Evolutionary conservation across 1,139 yeast species (phyloP).

Genomic region (Wickerhamomyces sp.): DNA sequence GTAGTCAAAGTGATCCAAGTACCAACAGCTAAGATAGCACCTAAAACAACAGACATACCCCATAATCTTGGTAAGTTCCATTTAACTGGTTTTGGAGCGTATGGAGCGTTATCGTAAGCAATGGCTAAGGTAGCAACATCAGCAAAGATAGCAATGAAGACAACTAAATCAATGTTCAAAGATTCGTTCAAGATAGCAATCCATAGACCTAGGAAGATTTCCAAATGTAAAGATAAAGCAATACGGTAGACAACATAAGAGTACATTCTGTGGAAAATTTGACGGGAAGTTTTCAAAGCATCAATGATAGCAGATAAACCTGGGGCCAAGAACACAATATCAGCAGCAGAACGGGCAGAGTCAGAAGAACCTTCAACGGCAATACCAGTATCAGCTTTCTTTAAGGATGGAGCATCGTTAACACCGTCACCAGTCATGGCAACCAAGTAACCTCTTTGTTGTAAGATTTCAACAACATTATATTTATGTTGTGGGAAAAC

Average conservation of each 20-base stretch:
- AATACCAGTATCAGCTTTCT: conserved; percentile 96
- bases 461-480: conserved; percentile 86
- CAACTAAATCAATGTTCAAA: conserved; percentile 81
- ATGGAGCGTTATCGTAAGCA: conserved; percentile 98
- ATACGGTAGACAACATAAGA: conserved; percentile 95
- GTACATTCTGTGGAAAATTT: conserved; percentile 98
- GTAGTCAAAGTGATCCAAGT: conserved; percentile 91
- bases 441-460: conserved; percentile 90
- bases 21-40: conserved; percentile 79
- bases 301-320: conserved; percentile 94
- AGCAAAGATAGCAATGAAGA: conserved; percentile 92
- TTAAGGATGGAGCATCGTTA: conserved; percentile 93
- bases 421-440: conserved; percentile 99
- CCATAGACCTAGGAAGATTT: conserved; percentile 89
- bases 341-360: conserved; percentile 96
- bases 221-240: conserved; percentile 90
- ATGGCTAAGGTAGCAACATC: conserved; percentile 94
- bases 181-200: conserved; percentile 86
- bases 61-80: conserved; percentile 98
- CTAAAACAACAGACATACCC: conserved; percentile 91
- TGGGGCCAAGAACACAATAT: conserved; percentile 93
- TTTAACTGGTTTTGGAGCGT: conserved; percentile 93
- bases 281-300: conserved; percentile 91
- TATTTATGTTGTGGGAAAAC: conserved; percentile 97
- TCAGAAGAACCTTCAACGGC: conserved; percentile 97